Conservation (phyloP, 345 rosid species). For the Rhodomyrtus tomentosa region DNA sequence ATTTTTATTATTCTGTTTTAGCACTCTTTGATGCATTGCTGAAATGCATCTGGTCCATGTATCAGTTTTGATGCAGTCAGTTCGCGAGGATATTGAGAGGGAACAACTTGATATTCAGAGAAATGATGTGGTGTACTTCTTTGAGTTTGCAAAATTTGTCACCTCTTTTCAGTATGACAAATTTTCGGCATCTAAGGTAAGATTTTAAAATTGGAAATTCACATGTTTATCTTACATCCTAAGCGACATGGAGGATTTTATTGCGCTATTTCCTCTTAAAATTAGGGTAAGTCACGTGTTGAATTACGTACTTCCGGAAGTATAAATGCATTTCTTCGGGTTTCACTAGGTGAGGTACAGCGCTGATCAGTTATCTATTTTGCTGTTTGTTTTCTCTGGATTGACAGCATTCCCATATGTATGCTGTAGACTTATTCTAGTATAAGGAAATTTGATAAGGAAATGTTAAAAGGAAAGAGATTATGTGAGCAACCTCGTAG, state of each 20-base stretch:
- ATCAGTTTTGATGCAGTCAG: slow-evolving; percentile 75
- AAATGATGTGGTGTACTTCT: slow-evolving; percentile 57
- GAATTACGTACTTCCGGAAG: not conserved
- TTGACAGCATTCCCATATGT: not conserved
- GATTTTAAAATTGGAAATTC: slow-evolving; percentile 3
- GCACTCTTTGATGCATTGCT: slow-evolving; percentile 1
- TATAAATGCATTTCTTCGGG: not conserved
- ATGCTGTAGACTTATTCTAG: not conserved
- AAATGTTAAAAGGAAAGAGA: not conserved
- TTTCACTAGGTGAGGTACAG: not conserved
- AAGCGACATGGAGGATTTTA: not conserved
- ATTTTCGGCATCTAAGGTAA: slow-evolving; percentile 49
- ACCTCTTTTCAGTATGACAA: slow-evolving; percentile 74
- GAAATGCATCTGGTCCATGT: slow-evolving; percentile 3
- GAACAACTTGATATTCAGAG: slow-evolving; percentile 75
- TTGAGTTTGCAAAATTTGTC: slow-evolving; percentile 73
- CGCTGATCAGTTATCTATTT: not conserved
- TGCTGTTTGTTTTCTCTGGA: not conserved
- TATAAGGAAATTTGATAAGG: not conserved
- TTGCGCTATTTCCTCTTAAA: not conserved
- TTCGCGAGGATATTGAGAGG: slow-evolving; percentile 74
- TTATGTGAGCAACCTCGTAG: not conserved
- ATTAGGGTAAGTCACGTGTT: not conserved
- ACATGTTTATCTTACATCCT: not conserved
- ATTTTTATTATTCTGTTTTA: slow-evolving; percentile 1